A percentile compares a stretch with the other conserved stretches of the same genome.
phyloP scores from a whole-genome alignment of 371 early-diverging fungal genomes.

The Mucor velutinosus region DNA sequence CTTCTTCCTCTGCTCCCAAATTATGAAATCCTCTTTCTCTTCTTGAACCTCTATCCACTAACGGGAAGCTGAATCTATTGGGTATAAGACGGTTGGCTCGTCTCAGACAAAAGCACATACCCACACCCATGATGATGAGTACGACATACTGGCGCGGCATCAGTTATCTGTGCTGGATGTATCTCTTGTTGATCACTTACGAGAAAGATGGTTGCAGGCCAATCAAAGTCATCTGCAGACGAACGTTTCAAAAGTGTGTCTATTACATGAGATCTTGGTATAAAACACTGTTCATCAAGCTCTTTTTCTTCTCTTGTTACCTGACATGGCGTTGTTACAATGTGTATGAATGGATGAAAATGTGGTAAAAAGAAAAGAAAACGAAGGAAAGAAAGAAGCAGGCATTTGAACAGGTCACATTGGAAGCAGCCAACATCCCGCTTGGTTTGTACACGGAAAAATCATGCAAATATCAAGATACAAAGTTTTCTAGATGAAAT shows the following conservation, averaged over 20 bases:
- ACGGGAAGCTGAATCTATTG: conserved; percentile 41
- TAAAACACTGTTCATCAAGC: too few relatives aligned
- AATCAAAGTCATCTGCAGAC: conserved; percentile 34
- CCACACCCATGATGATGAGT: conserved; percentile 33
- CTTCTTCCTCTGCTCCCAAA: conserved; percentile 36
- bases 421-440: too few relatives aligned
- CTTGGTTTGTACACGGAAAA: too few relatives aligned
- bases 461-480: too few relatives aligned
- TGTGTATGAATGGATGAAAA: neutral
- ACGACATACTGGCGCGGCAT: conserved; percentile 24
- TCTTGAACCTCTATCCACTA: conserved; percentile 28
- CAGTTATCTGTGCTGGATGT: too few relatives aligned
- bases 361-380: neutral
- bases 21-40: conserved; percentile 19
- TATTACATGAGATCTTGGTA: too few relatives aligned
- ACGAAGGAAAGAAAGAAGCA: too few relatives aligned
- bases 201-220: conserved; percentile 35
- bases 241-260: conserved; percentile 17
- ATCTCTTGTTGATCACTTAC: conserved; percentile 11
- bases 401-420: too few relatives aligned
- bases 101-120: conserved; percentile 47
- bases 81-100: conserved; percentile 46
- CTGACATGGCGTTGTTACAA: neutral
- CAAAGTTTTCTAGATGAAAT: too few relatives aligned
- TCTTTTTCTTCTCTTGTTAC: neutral